Percentiles rank a stretch among this genome's conserved stretches.
These are phyloP conservation scores for Phytophthora capsici DNA, from an alignment of 352 stramenopile genomes.

Conservation along the genomic window DNA sequence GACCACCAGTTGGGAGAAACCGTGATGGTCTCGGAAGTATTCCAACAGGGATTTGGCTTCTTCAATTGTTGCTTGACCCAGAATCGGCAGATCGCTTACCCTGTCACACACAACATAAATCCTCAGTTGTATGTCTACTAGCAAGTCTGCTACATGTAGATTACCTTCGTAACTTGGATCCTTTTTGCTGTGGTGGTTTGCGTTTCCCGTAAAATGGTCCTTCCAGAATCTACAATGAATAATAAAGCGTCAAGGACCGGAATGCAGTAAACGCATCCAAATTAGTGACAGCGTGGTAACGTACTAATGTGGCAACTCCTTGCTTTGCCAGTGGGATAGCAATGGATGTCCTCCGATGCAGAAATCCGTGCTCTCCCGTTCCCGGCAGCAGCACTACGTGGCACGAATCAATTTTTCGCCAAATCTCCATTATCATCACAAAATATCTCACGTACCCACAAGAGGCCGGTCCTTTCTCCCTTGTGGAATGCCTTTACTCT, in stretches of 20 bases:
- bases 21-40: constrained; percentile 58
- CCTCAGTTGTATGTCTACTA: neutral
- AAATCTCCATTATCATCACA: neutral
- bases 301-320: constrained; percentile 70
- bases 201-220: constrained; percentile 80
- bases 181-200: constrained; percentile 68
- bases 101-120: constrained; percentile 22
- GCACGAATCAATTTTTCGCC: constrained; percentile 18
- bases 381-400: constrained; percentile 66
- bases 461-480: constrained; percentile 39
- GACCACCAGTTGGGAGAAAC: constrained; percentile 69
- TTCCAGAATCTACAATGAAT: constrained; percentile 64
- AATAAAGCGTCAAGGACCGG: constrained; percentile 8
- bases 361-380: constrained; percentile 78
- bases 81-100: constrained; percentile 75
- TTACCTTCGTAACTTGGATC: constrained; percentile 75
- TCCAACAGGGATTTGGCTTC: constrained; percentile 81
- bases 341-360: constrained; percentile 71
- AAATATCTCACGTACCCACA: constrained; percentile 41
- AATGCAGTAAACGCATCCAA: too few relatives aligned
- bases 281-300: too few relatives aligned
- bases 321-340: constrained; percentile 68
- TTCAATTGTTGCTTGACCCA: constrained; percentile 84
- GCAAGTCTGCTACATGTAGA: neutral
- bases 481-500: constrained; percentile 18